phyloP scores from a whole-genome alignment of 805 yeast genomes.

The Metschnikowia amazonensis region DNA sequence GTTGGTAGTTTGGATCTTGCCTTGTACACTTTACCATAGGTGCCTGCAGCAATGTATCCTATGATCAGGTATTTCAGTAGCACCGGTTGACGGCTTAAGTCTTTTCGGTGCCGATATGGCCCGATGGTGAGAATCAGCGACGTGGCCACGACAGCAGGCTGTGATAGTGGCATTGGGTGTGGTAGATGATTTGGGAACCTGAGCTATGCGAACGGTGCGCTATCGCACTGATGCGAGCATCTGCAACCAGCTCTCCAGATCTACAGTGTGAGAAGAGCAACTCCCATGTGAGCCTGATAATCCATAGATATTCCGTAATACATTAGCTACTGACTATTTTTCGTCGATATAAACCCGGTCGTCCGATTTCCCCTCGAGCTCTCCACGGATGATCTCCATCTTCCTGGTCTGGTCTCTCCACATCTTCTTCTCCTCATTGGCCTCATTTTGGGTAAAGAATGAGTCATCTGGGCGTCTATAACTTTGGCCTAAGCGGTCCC shows the following conservation, averaged over 20 bases:
- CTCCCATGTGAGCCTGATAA: too few relatives aligned
- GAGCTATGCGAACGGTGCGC: constrained; percentile 4
- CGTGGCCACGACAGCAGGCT: constrained; percentile 34
- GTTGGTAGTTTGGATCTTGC: constrained; percentile 49
- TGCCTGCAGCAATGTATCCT: constrained; percentile 98
- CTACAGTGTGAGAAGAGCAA: not conserved
- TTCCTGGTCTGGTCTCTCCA: constrained; percentile 69
- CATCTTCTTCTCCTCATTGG: constrained; percentile 54
- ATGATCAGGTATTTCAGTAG: constrained; percentile 80
- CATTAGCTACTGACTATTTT: constrained; percentile 2
- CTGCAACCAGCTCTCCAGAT: not conserved
- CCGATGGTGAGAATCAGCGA: constrained; percentile 39
- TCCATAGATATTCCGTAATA: not conserved
- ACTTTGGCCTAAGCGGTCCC: constrained; percentile 95
- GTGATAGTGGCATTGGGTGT: constrained; percentile 13
- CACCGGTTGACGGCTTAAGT: constrained; percentile 64
- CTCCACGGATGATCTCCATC: constrained; percentile 75
- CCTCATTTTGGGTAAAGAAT: constrained; percentile 55
- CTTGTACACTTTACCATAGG: constrained; percentile 93
- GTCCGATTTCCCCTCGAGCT: constrained; percentile 72
- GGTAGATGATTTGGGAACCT: not conserved
- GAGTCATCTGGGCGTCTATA: constrained; percentile 90
- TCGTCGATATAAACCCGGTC: constrained; percentile 67
- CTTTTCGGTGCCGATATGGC: constrained; percentile 50
- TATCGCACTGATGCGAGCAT: not conserved